Percentiles rank a stretch among this genome's conserved stretches.
Conservation (phyloP, 331 rosid species). For the Pyrus hybrid region DNA sequence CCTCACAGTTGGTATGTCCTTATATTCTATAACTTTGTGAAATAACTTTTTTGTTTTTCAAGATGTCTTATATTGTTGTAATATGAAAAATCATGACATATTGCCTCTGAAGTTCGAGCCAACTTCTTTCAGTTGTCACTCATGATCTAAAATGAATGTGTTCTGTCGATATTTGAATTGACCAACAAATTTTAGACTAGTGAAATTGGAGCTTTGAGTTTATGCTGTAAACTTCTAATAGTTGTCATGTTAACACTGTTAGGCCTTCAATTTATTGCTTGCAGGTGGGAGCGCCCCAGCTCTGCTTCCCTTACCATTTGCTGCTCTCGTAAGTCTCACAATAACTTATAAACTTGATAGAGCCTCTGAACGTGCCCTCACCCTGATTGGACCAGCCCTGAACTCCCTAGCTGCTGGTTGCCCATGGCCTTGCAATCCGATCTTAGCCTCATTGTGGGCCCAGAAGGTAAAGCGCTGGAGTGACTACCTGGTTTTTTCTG, state of each 20-base stretch:
- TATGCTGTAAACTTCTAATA: background rate
- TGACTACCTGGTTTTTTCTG: conserved; percentile 71
- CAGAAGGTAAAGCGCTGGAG: conserved; percentile 98
- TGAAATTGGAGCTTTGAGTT: conserved; percentile 1
- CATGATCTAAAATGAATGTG: background rate
- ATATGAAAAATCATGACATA: background rate
- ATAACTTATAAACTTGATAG: conserved; percentile 88
- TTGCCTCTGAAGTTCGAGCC: background rate
- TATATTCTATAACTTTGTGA: background rate
- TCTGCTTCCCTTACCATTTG: conserved; percentile 92
- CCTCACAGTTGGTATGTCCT: conserved; percentile 64
- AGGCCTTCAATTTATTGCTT: conserved; percentile 16
- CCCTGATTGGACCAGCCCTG: conserved; percentile 70
- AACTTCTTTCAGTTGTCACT: background rate
- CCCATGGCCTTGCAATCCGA: conserved; percentile 97
- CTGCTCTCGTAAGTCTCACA: conserved; percentile 87
- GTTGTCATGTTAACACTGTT: conserved; percentile 5
- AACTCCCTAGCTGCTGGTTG: conserved; percentile 61
- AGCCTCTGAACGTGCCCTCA: conserved; percentile 66
- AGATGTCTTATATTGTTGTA: background rate
- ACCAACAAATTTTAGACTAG: background rate
- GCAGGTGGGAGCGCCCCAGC: conserved; percentile 85
- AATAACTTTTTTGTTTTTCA: background rate
- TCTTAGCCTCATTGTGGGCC: conserved; percentile 78
- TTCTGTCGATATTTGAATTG: background rate